Conservation (phyloP, 1,139 yeast species). For the Kodamaea arcana region DNA sequence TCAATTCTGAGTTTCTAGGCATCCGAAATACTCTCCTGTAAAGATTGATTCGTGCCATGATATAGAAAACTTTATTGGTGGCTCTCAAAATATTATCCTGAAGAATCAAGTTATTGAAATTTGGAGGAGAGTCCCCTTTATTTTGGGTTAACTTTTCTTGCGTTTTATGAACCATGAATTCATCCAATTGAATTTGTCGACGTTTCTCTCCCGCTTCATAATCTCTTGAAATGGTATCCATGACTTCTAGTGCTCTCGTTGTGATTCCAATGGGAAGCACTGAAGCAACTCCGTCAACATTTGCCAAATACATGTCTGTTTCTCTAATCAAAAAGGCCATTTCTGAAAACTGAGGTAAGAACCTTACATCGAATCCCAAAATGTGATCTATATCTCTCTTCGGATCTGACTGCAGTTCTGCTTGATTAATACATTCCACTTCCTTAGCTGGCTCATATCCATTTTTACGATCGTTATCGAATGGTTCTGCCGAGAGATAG, state of each 20-base stretch:
- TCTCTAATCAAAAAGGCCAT: constrained; percentile 42
- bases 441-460: constrained; percentile 18
- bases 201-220: constrained; percentile 34
- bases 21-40: constrained; percentile 52
- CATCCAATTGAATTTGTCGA: constrained; percentile 29
- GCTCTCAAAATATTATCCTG: constrained; percentile 44
- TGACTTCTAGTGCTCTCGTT: constrained; percentile 45
- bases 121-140: constrained; percentile 13
- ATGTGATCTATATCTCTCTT: constrained; percentile 52
- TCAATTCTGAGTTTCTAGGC: constrained; percentile 41
- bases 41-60: constrained; percentile 53
- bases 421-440: constrained; percentile 10
- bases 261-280: constrained; percentile 32
- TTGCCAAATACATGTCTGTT: constrained; percentile 23
- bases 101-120: constrained; percentile 19
- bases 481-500: constrained; percentile 14
- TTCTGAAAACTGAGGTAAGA: constrained; percentile 48
- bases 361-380: constrained; percentile 54
- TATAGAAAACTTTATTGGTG: constrained; percentile 52
- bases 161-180: constrained; percentile 17
- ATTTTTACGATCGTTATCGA: constrained; percentile 2
- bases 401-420: constrained; percentile 16
- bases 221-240: constrained; percentile 30
- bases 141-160: constrained; percentile 10
- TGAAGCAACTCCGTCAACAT: constrained; percentile 7